Base-by-base conservation (phyloP, 2,329 filamentous ascomycete genomes). In the Fusarium burgessii region DNA sequence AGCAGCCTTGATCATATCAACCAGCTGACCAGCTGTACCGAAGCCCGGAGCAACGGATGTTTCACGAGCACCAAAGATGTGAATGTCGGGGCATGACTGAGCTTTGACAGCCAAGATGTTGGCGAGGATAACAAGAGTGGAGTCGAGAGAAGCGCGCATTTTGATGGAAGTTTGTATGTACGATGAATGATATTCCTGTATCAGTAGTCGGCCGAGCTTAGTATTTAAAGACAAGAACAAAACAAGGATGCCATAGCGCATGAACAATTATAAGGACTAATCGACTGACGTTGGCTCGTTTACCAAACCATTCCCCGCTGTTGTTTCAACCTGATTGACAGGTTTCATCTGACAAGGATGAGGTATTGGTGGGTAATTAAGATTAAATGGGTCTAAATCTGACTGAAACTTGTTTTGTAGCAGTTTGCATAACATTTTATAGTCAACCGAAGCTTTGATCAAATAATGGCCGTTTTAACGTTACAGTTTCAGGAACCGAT, bases 41-140 rank as follows among this genome's bases (percentile, higher is more conserved):
- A 85, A 89, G 3, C 88, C 88, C 3, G 83, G 80, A 7, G 82
- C 76, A 1, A 85, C 87, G 0, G 83, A 84, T 11, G 84, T 86
- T 76, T 85, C 84, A 15, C 84, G 82, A 3, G 84, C 84, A 5
- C 82, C 84, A 40, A 85, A 84, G 36, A 86, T 79, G 74, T 86
- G 83, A 35, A 86, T 76, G 17, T 72, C 72, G 1, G 83, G 83
- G 66, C 83, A 85, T 64, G 74, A 72, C 40, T 74, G 68, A 2
- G 63, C 70, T 20, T 60, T 62, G 7, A 36, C 71, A 4, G 51
- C 47, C 18, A 70, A 12, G 4, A 58, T 23, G 4, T 63, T 66
- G 41, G 62, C 67, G 2, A 70, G 25, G 12, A 70, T n/a, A 3
- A 70, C 18, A 15, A 71, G 42, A 27, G 47, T 58, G 8, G 42